Base-by-base conservation (phyloP, 345 rosid species). In the Turnera subulata region DNA sequence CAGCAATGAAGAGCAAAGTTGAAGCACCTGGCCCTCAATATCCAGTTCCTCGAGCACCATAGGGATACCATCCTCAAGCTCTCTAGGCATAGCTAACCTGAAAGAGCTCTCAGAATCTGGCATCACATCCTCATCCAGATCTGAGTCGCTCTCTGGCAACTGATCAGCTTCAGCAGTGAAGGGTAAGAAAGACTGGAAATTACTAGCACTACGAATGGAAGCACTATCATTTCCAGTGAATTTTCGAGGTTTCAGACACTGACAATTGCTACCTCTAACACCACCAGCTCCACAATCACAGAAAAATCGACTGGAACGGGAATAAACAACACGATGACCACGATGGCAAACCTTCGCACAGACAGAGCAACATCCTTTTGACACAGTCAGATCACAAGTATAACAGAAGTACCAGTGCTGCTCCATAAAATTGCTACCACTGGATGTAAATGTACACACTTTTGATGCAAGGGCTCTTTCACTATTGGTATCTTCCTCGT, bases 231-330 rank as follows among this genome's bases (percentile, higher is more conserved):
- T 75, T 69, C 84, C 88, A 64, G 76, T 83, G 70, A 79, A 83
- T 77, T 93, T 87, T 37, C 97, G 91, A 57, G 97, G 96, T 77
- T 93, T 93, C 82, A 89, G 77, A 75, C 99, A 89, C 62, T 87
- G 97, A 61, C 99, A 93, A 78, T 73, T 87, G 82, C 90, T 85
- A 54, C 99, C 96, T 77, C 93, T 85, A 60, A 87, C 97, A 73
- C 99, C 99, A 53, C 97, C 99, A 11, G 97, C 99, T 78, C 99
- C 99, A 72, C 99, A 93, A 75, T 93, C 99, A 32, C 99, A 93
- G 71, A 93, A 93, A 70, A 93, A 93, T 2, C 99, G 81, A 77
- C 99, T 93, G 16, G 84, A 82, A 48, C 99, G 84, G 74, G 99
- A 93, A 76, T 93, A 93, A 63, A 89, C 99, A 72, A 93, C 99